These are phyloP conservation scores for Claviceps monticola DNA, from an alignment of 2,329 filamentous ascomycete species.

Conservation along the genomic window DNA sequence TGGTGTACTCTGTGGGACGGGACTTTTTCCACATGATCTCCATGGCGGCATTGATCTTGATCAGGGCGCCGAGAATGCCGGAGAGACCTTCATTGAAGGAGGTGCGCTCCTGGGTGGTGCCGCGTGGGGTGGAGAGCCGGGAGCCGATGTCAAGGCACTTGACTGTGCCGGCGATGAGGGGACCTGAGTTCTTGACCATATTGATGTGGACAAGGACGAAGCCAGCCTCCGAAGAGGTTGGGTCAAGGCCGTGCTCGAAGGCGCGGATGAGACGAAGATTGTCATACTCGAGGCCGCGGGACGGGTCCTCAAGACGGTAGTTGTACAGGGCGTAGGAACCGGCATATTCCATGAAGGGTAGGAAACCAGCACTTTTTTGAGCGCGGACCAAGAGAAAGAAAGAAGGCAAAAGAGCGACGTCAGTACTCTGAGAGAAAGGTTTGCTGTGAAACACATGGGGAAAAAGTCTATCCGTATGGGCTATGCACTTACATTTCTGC, in stretches of 20 bases:
- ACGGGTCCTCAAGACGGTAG: conserved; percentile 46
- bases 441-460: not conserved
- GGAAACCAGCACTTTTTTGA: conserved; percentile 48
- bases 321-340: conserved; percentile 57
- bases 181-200: conserved; percentile 80
- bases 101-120: conserved; percentile 26
- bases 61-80: conserved; percentile 43
- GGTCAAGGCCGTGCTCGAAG: conserved; percentile 81
- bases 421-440: not conserved
- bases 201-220: conserved; percentile 94
- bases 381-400: not conserved
- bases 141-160: conserved; percentile 45
- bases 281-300: conserved; percentile 42
- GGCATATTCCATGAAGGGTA: conserved; percentile 83
- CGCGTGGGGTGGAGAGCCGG: conserved; percentile 14
- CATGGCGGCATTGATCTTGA: conserved; percentile 66
- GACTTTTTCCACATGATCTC: conserved; percentile 87
- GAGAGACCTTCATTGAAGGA: conserved; percentile 51
- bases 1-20: conserved; percentile 69
- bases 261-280: conserved; percentile 77
- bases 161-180: conserved; percentile 59
- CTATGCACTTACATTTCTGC: conserved; percentile 71
- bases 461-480: not conserved
- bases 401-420: not conserved
- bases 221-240: conserved; percentile 76